These are phyloP conservation scores for Tylopilus felleus DNA, from an alignment of 768 basidiomycete genomes.

Conservation along the genomic window DNA sequence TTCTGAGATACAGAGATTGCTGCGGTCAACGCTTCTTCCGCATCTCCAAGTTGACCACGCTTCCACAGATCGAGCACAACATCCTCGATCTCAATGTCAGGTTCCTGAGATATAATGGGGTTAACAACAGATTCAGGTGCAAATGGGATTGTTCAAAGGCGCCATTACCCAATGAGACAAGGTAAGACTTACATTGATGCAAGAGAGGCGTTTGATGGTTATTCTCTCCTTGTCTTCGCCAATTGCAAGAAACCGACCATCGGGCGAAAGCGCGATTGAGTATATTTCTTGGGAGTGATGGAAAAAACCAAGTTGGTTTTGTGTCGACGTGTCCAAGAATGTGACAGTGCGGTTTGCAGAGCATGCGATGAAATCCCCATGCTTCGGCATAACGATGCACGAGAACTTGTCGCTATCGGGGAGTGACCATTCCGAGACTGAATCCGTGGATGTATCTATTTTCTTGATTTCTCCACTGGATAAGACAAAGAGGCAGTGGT, in stretches of 20 bases:
- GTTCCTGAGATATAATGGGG: not conserved
- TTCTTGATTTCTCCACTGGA: not conserved
- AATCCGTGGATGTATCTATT: not conserved
- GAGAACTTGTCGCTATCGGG: fast-evolving
- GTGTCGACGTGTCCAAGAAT: slow-evolving; percentile 6
- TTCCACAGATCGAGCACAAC: not conserved
- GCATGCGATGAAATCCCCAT: not conserved
- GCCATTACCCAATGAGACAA: not conserved
- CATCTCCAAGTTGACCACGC: not conserved
- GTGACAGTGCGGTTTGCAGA: not conserved
- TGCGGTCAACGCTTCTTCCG: not conserved
- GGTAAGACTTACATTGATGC: not conserved
- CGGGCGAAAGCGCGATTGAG: not conserved
- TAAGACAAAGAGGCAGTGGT: not conserved
- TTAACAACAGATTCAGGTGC: too few relatives aligned
- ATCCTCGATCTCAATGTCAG: not conserved
- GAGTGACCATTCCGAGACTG: not conserved
- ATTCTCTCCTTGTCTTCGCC: not conserved
- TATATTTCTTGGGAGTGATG: not conserved
- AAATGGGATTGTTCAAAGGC: too few relatives aligned
- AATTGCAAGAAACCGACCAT: not conserved
- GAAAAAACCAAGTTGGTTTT: not conserved
- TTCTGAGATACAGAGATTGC: not conserved
- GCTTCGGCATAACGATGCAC: not conserved
- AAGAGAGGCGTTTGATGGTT: not conserved